These are phyloP conservation scores for Leishmania lainsoni DNA, from an alignment of 208 protist genomes.

Conservation along the genomic window DNA sequence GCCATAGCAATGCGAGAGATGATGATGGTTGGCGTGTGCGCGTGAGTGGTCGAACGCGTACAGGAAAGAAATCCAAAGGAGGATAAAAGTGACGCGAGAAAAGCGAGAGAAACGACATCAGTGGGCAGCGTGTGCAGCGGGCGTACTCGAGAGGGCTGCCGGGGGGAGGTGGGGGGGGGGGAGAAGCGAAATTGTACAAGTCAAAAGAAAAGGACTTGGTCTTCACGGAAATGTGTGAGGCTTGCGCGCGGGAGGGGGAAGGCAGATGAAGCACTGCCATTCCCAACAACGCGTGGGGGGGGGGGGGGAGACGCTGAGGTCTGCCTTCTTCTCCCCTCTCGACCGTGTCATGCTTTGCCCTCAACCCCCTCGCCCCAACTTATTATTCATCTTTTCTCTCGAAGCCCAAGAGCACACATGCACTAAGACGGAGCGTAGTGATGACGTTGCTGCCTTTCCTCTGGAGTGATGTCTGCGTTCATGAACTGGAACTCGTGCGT, in stretches of 20 bases:
- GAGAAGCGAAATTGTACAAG: background rate
- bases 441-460: conserved; percentile 19
- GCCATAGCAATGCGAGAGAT: too few species aligned
- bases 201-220: background rate
- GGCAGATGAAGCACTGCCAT: background rate
- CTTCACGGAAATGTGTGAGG: background rate
- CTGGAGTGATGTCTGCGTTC: conserved; percentile 20
- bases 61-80: background rate
- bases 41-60: background rate
- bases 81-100: background rate
- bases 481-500: conserved; percentile 68
- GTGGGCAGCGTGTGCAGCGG: background rate
- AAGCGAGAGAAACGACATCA: background rate
- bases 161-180: background rate
- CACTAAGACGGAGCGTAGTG: background rate
- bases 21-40: too few species aligned
- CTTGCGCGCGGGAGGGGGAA: background rate
- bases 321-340: background rate
- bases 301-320: background rate
- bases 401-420: background rate
- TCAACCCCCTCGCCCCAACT: background rate
- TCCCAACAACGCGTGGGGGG: background rate
- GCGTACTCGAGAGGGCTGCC: background rate
- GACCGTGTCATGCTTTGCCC: background rate
- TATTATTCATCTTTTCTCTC: background rate